These are phyloP conservation scores for Skeletonema costatum DNA, from an alignment of 108 stramenopile genomes.

Conservation along the genomic window DNA sequence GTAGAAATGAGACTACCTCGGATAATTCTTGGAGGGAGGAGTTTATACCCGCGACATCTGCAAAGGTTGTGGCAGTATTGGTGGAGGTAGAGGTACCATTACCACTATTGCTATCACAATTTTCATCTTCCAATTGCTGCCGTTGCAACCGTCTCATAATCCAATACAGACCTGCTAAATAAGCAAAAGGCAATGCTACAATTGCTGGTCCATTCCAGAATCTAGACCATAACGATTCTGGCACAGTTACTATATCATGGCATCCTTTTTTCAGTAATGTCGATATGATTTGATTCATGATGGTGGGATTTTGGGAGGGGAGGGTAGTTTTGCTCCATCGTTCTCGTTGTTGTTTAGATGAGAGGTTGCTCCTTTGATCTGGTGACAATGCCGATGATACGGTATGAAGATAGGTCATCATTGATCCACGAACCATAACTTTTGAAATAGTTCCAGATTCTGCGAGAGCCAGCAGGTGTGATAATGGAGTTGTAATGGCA, in stretches of 20 bases:
- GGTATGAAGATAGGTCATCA: conserved; percentile 26
- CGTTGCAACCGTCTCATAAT: conserved; percentile 58
- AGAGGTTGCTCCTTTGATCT: background rate
- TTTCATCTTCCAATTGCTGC: conserved; percentile 27
- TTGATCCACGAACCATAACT: conserved; percentile 35
- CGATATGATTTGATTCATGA: conserved; percentile 61
- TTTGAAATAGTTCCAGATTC: conserved; percentile 27
- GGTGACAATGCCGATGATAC: background rate
- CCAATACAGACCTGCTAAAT: conserved; percentile 75
- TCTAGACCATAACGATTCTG: conserved; percentile 50
- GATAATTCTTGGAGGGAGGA: conserved; percentile 75
- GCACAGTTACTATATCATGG: conserved; percentile 64
- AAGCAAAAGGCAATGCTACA: conserved; percentile 77
- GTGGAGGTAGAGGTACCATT: background rate
- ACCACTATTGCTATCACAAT: background rate
- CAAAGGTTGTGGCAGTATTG: conserved; percentile 62
- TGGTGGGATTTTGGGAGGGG: conserved; percentile 52
- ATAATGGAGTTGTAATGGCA: conserved; percentile 15
- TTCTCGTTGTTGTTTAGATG: background rate
- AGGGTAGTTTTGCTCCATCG: conserved; percentile 68
- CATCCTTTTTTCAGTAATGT: conserved; percentile 51
- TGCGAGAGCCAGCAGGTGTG: conserved; percentile 36
- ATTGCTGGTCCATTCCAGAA: conserved; percentile 61
- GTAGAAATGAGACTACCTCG: conserved; percentile 81
- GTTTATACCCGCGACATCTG: conserved; percentile 94